Percentiles rank a stretch among this genome's conserved stretches.
Evolutionary conservation across 352 stramenopile genomes (phyloP).

Genomic region (Globisporangium lucens): DNA sequence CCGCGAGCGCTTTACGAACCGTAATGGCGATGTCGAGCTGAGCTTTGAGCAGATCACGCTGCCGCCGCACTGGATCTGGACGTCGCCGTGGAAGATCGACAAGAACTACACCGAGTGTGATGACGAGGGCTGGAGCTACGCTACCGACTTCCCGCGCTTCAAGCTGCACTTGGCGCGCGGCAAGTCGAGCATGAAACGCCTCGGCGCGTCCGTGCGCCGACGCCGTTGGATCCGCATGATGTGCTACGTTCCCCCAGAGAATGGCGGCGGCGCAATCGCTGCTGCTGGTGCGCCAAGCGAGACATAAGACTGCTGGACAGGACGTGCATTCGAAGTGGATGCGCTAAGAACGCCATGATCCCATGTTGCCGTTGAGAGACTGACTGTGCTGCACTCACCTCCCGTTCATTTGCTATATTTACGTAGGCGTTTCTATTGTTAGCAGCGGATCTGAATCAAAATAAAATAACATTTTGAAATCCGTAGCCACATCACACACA

Average conservation of each 20-base stretch:
- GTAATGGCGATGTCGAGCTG: constrained; percentile 70
- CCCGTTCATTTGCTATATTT: constrained; percentile 6
- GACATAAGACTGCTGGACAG: background rate
- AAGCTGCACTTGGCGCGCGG: constrained; percentile 76
- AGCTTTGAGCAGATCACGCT: constrained; percentile 77
- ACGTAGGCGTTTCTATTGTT: background rate
- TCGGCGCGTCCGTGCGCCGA: constrained; percentile 67
- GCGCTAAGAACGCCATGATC: background rate
- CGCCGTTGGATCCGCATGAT: constrained; percentile 87
- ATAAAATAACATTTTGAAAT: constrained; percentile 14
- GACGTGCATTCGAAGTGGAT: background rate
- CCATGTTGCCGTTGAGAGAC: background rate
- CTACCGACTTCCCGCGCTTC: constrained; percentile 82
- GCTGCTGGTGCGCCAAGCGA: background rate
- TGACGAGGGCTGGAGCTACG: constrained; percentile 87
- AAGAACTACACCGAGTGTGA: constrained; percentile 88
- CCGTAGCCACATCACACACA: background rate
- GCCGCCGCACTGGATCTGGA: constrained; percentile 82
- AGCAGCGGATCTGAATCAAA: background rate
- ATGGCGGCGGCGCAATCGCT: background rate
- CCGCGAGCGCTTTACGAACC: constrained; percentile 76
- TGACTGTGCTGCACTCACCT: background rate
- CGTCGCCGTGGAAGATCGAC: constrained; percentile 82
- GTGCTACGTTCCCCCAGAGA: constrained; percentile 62
- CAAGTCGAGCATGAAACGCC: constrained; percentile 75